Evolutionary conservation across 805 yeast genomes (phyloP).

Genomic region (Candida qinlingensis): DNA sequence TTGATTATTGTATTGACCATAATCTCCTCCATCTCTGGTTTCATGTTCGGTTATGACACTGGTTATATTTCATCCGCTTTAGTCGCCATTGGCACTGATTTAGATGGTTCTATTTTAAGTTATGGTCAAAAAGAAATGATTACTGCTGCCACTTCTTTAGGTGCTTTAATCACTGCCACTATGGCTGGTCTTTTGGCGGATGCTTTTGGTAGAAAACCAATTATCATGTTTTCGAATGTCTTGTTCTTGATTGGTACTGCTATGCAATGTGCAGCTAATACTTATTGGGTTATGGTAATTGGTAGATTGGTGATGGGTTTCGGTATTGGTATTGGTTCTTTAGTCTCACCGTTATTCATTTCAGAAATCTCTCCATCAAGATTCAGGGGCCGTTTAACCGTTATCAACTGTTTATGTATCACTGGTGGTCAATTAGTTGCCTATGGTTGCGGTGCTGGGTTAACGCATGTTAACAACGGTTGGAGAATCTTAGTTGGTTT

Average conservation of each 20-base stretch:
- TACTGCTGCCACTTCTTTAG: constrained; percentile 91
- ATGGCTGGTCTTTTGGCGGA: constrained; percentile 83
- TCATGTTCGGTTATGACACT: constrained; percentile 96
- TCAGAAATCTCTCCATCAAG: constrained; percentile 89
- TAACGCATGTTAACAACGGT: constrained; percentile 67
- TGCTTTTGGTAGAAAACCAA: constrained; percentile 76
- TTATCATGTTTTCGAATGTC: constrained; percentile 75
- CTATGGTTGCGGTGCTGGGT: constrained; percentile 89
- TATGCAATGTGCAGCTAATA: constrained; percentile 74
- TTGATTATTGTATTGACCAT: constrained; percentile 66
- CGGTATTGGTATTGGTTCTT: constrained; percentile 93
- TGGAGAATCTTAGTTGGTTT: constrained; percentile 93
- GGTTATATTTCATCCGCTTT: constrained; percentile 94
- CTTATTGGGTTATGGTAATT: constrained; percentile 85
- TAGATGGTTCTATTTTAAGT: constrained; percentile 52
- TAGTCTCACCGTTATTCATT: constrained; percentile 90
- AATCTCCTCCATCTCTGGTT: constrained; percentile 86
- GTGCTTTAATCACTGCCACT: constrained; percentile 78
- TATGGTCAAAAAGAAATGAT: constrained; percentile 83
- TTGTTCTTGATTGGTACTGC: constrained; percentile 81
- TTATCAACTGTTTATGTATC: constrained; percentile 80
- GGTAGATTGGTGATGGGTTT: constrained; percentile 94
- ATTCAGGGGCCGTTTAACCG: constrained; percentile 87
- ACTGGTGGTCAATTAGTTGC: constrained; percentile 96
- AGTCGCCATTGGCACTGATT: constrained; percentile 77